Percentiles rank a stretch among this genome's conserved stretches.
These are phyloP conservation scores for Penicillium oxalicum DNA, from an alignment of 2,329 filamentous ascomycete genomes.

Conservation along the genomic window DNA sequence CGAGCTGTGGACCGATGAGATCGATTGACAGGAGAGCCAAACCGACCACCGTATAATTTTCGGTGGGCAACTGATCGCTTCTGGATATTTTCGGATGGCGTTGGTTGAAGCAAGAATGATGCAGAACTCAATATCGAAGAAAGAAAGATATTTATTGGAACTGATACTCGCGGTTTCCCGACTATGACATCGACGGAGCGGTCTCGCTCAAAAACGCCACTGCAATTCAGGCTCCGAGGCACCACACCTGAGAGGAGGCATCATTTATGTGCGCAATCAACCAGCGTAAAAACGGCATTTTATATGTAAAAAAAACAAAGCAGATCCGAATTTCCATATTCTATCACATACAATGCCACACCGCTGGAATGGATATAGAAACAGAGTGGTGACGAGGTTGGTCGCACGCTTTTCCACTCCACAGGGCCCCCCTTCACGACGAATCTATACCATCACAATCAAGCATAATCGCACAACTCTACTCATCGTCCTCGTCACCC, in stretches of 20 bases:
- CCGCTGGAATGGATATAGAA: slow-evolving; percentile 19
- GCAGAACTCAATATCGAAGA: slow-evolving; percentile 1
- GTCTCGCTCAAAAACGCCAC: slow-evolving; percentile 19
- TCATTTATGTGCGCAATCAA: neutral
- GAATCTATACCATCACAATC: slow-evolving; percentile 10
- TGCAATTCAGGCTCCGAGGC: slow-evolving; percentile 13
- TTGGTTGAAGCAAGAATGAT: neutral
- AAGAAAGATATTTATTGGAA: neutral
- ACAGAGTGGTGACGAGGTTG: slow-evolving; percentile 12
- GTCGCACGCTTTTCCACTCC: slow-evolving; percentile 14
- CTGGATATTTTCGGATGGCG: neutral
- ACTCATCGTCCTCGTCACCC: slow-evolving; percentile 55
- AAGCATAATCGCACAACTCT: slow-evolving; percentile 14
- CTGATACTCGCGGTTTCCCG: slow-evolving; percentile 10
- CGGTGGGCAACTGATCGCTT: too few relatives aligned
- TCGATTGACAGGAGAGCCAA: slow-evolving; percentile 9
- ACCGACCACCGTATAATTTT: slow-evolving; percentile 6
- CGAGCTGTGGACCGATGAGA: slow-evolving; percentile 19
- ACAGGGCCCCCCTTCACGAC: slow-evolving; percentile 13
- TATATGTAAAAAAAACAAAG: slow-evolving; percentile 1
- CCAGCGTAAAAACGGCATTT: neutral
- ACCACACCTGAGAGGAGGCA: neutral
- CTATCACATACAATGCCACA: slow-evolving; percentile 22
- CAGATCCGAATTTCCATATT: slow-evolving; percentile 21
- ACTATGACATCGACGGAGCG: slow-evolving; percentile 23